Evolutionary conservation across 768 basidiomycete species (phyloP).

Genomic region (Amanita muscaria): DNA sequence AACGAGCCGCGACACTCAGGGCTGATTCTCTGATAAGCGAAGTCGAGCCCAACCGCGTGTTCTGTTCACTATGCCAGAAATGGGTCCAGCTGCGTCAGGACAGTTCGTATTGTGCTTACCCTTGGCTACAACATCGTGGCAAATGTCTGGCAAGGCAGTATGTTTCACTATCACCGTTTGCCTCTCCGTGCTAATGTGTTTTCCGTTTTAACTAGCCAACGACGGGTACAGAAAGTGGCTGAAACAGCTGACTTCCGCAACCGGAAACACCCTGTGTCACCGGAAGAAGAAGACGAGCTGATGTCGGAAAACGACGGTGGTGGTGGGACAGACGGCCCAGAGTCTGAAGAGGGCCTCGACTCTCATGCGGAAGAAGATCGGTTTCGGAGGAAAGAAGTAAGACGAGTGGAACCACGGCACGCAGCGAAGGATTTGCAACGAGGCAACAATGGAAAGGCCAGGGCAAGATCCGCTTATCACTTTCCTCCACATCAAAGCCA

Average conservation of each 20-base stretch:
- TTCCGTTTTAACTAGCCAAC: constrained; percentile 32
- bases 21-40: constrained; percentile 56
- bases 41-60: constrained; percentile 69
- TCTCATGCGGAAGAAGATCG: constrained; percentile 17
- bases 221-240: constrained; percentile 46
- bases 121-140: constrained; percentile 70
- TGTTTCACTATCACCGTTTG: constrained; percentile 17
- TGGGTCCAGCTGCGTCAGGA: constrained; percentile 82
- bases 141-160: constrained; percentile 71
- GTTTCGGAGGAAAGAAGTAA: constrained; percentile 13
- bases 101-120: constrained; percentile 71
- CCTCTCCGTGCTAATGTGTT: background rate
- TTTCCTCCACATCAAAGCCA: no score
- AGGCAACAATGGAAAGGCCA: constrained; percentile 11
- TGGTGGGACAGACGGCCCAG: constrained; percentile 12
- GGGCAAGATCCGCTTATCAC: constrained; percentile 4
- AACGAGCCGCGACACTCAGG: constrained; percentile 62
- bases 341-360: constrained; percentile 22
- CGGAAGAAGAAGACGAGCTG: constrained; percentile 20
- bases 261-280: constrained; percentile 11
- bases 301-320: constrained; percentile 18
- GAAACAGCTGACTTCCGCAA: constrained; percentile 39
- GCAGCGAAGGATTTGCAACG: constrained; percentile 2
- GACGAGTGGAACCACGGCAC: constrained; percentile 12
- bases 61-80: constrained; percentile 67